Evolutionary conservation across 1,284 basidiomycete genomes (phyloP).

Genomic region (Cronartium quercuum): DNA sequence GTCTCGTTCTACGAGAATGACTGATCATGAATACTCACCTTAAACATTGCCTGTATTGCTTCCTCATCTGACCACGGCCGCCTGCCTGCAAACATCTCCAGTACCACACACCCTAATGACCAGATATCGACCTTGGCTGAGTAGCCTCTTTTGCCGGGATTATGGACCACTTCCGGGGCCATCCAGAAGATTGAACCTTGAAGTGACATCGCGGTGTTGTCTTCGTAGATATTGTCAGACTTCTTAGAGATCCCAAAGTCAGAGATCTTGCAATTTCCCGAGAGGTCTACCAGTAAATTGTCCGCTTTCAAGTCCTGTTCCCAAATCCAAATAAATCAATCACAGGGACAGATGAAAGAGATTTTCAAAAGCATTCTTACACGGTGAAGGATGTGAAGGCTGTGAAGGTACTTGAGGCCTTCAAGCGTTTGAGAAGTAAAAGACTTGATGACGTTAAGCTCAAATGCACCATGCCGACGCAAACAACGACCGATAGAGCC

Average conservation of each 20-base stretch:
- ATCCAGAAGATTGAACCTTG: conserved; percentile 98
- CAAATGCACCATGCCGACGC: conserved; percentile 84
- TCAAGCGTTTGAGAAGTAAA: conserved; percentile 88
- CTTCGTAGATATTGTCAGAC: conserved; percentile 69
- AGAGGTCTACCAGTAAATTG: conserved; percentile 91
- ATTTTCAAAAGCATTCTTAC: conserved; percentile 53
- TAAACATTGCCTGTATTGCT: conserved; percentile 85
- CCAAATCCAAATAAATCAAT: not conserved
- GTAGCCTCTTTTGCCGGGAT: conserved; percentile 66
- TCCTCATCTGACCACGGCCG: conserved; percentile 88
- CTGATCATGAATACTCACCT: conserved; percentile 56
- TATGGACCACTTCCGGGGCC: conserved; percentile 91
- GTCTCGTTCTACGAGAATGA: not conserved
- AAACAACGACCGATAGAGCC: conserved; percentile 90
- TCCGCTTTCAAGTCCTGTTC: conserved; percentile 89
- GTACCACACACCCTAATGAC: conserved; percentile 92
- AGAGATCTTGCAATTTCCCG: conserved; percentile 92
- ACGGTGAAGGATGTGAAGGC: conserved; percentile 82
- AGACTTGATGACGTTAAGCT: conserved; percentile 83
- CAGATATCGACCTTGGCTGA: conserved; percentile 97
- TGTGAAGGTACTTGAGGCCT: conserved; percentile 89
- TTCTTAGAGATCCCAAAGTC: conserved; percentile 96
- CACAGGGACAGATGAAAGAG: not conserved
- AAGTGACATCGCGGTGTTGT: conserved; percentile 68
- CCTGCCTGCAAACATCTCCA: conserved; percentile 96